These are phyloP conservation scores for Spirogloea muscicola DNA, from an alignment of 139 green algal genomes.

Conservation along the genomic window DNA sequence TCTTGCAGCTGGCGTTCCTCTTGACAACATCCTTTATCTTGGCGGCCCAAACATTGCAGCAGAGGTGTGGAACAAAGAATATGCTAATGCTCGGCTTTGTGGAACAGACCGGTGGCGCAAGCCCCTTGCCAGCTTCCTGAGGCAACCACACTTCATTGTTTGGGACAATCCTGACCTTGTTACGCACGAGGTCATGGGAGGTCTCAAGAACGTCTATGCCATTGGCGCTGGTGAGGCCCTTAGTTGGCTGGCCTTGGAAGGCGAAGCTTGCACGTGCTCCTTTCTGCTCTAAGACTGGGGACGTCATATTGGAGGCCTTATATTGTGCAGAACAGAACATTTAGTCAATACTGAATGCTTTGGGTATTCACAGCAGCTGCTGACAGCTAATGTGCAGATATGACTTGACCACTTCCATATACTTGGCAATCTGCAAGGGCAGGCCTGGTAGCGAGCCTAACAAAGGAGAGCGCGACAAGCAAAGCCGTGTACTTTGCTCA, in stretches of 20 bases:
- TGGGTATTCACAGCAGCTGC: no score
- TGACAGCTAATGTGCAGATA: no score
- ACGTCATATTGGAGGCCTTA: no score
- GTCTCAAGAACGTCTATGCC: constrained; percentile 50
- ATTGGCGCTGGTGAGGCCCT: constrained; percentile 26
- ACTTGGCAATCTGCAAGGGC: neutral
- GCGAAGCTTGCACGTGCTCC: no score
- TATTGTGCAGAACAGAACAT: no score
- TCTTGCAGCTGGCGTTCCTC: constrained; percentile 31
- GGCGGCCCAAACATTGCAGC: constrained; percentile 49
- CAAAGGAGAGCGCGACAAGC: constrained; percentile 33
- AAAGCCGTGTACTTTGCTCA: constrained; percentile 50
- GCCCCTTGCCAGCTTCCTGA: constrained; percentile 29
- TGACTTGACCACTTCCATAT: no score
- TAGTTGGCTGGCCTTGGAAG: neutral
- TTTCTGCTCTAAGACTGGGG: no score
- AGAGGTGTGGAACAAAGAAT: constrained; percentile 41
- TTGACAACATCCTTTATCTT: constrained; percentile 47
- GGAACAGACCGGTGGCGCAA: constrained; percentile 28
- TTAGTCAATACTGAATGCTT: no score
- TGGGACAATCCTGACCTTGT: constrained; percentile 51
- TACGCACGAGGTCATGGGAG: constrained; percentile 50
- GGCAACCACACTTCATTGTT: constrained; percentile 36
- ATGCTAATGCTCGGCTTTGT: constrained; percentile 47
- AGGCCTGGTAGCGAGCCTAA: constrained; percentile 40